Evolutionary conservation across 345 rosid genomes (phyloP), one percentile per base, ranked within the genome.

Genomic region (Syzygium grande): DNA sequence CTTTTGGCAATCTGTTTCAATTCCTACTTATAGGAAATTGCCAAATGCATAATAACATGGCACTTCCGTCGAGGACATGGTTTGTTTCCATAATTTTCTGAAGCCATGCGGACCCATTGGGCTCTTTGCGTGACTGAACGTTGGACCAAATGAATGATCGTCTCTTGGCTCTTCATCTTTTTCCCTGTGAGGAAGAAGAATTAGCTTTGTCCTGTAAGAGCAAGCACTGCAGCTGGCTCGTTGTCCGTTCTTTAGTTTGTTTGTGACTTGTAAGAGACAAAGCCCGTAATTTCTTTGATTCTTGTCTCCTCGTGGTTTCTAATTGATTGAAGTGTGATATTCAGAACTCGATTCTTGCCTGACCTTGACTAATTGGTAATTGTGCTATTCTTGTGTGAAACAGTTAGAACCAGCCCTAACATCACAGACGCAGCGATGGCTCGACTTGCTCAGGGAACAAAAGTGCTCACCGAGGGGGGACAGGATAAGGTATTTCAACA

Each of bases 391-490:
- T 83, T 23, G 63, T 52, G 13, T 87, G 65, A 84, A 52, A 87
- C 92, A 97, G 99, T 96, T 80, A 95, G 89, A 92, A 91, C 92
- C 43, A 94, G 93, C 86, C 93, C 98, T 13, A 95, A 94, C 87
- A 46, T 97, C 86, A 88, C 94, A 10, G 97, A 96, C 85, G 97
- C 96, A n/a, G 97, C 98, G 87, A 89, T 94, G 96, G 95, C 97
- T 59, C 96, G 96, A 92, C 92, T 97, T 84, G 25, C 95, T 86
- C 97, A 94, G 83, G 98, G 98, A 68, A 93, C 97, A 78, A 95
- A 92, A 89, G 90, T 96, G 84, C 86, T 97, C 12, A 77, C 94
- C 17, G 98, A 96, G 93, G 98, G 98, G 91, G 99, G 97, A 58
- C 91, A 93, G 63, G 94, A 93, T 27, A 95, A 91, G 92, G 90